Conservation (phyloP, 352 stramenopile genomes). For the Globisporangium nunn region DNA sequence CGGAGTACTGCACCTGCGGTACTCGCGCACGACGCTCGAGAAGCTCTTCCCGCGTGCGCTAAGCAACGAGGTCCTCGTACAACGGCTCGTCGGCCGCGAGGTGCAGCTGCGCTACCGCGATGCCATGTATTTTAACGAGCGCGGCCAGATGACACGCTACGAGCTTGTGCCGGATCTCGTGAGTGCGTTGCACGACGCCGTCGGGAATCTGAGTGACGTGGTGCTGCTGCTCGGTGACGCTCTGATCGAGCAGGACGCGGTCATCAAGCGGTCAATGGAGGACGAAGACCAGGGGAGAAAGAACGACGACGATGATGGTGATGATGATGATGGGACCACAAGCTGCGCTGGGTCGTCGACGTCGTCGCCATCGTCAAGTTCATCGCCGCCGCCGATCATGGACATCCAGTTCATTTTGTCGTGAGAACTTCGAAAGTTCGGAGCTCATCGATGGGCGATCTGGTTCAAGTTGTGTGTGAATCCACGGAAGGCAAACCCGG, state of each 20-base stretch:
- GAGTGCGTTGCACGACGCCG: constrained; percentile 23
- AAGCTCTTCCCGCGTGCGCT: constrained; percentile 35
- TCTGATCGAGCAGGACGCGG: constrained; percentile 20
- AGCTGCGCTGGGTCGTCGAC: not conserved
- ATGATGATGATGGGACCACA: not conserved
- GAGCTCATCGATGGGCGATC: too few relatives aligned
- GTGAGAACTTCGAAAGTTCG: not conserved
- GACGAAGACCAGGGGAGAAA: not conserved
- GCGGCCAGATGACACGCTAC: constrained; percentile 21
- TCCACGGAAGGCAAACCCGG: too few relatives aligned
- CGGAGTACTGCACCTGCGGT: constrained; percentile 33
- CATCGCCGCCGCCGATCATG: constrained; percentile 10
- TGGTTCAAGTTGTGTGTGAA: too few relatives aligned
- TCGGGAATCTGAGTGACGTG: constrained; percentile 30
- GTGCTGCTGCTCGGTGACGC: constrained; percentile 26
- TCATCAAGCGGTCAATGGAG: constrained; percentile 15
- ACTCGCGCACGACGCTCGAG: constrained; percentile 38
- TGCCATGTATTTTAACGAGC: constrained; percentile 32
- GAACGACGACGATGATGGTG: not conserved
- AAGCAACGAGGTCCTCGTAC: constrained; percentile 29
- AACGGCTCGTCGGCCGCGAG: constrained; percentile 36
- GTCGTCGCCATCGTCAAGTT: not conserved
- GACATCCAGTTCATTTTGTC: constrained; percentile 22
- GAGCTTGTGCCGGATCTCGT: constrained; percentile 33
- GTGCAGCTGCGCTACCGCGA: constrained; percentile 32